phyloP scores from a whole-genome alignment of 352 stramenopile genomes.

The Phytophthora cactorum region DNA sequence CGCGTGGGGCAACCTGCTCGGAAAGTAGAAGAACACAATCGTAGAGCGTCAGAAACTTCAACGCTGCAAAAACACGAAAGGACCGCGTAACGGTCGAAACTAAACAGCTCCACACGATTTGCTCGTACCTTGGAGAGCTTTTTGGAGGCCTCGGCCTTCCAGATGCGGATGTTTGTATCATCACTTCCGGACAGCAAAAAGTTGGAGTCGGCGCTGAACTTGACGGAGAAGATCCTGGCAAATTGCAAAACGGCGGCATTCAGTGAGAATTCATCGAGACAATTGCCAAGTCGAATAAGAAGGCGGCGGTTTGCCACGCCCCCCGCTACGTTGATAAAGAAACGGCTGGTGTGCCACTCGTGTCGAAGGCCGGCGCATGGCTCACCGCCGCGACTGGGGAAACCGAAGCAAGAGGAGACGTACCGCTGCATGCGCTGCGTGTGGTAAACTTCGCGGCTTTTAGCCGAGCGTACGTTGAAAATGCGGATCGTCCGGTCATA shows the following conservation, averaged over 20 bases:
- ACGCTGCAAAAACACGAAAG: constrained; percentile 18
- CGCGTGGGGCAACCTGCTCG: constrained; percentile 62
- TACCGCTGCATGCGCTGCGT: constrained; percentile 99
- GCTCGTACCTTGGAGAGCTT: constrained; percentile 91
- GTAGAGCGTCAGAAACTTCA: constrained; percentile 35
- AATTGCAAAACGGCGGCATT: constrained; percentile 2
- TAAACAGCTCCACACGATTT: neutral
- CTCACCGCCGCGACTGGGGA: constrained; percentile 6
- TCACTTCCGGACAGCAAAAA: constrained; percentile 99
- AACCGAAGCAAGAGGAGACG: constrained; percentile 15
- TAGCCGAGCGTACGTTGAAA: constrained; percentile 91
- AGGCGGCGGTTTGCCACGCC: constrained; percentile 4
- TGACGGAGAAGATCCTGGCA: constrained; percentile 81
- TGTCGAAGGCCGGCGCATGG: constrained; percentile 6
- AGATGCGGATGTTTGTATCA: constrained; percentile 99
- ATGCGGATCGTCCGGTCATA: constrained; percentile 99
- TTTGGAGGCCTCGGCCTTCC: constrained; percentile 97
- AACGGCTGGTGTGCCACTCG: neutral
- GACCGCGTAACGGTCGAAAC: constrained; percentile 4
- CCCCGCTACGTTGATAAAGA: neutral
- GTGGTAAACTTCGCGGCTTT: constrained; percentile 96
- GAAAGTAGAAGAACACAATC: constrained; percentile 29
- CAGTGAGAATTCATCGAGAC: constrained; percentile 21
- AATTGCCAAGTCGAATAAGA: constrained; percentile 22
- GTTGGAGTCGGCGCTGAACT: constrained; percentile 90